Evolutionary conservation across 2,329 filamentous ascomycete genomes (phyloP), one percentile per base, ranked within the genome.

Genomic region (Leptographium flavum): DNA sequence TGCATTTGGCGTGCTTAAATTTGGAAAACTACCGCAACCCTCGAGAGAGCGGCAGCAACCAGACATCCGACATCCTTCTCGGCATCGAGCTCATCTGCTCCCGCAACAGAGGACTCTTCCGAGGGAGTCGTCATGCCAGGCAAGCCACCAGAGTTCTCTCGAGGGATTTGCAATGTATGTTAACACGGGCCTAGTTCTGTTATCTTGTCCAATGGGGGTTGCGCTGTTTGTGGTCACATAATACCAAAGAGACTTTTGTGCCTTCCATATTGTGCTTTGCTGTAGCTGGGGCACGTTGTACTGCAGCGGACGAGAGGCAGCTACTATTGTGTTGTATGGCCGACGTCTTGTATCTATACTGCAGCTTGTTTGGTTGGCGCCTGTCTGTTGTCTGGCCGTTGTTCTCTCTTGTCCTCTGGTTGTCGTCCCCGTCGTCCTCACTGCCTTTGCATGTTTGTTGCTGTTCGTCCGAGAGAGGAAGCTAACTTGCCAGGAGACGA

Each of bases 71-170:
- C 21, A 22, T 13, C 10, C 35, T 35, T 38, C 15, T 39, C 33
- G 33, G 28, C 39, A 23, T 43, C 30, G 23, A 23, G 28, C 28
- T 35, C 39, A 30, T 35, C 30, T 39, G 33, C 30, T n/a, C 17
- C 25, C 30, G 4, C 9, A 36, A 36, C n/a, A 36, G 31, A 28
- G 11, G 21, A 11, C 32, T 21, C n/a, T 28, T 19, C 14, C 23
- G 30, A 30, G 38, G 39, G 38, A 41, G 23, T 33, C 42, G 60
- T 65, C 62, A 70, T 63, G 65, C 68, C 70, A 75, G 73, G 73
- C 74, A 76, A 73, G 74, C 74, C 72, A 77, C 77, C 75, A 76
- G 74, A 79, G 76, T 80, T 74, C 69, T 71, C 39, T 45, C 67
- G 64, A 65, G 60, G 58, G 58, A 19, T 61, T 55, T 56, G 57